phyloP scores from a whole-genome alignment of 78 protist species.

The Dictyostelium firmibasis region DNA sequence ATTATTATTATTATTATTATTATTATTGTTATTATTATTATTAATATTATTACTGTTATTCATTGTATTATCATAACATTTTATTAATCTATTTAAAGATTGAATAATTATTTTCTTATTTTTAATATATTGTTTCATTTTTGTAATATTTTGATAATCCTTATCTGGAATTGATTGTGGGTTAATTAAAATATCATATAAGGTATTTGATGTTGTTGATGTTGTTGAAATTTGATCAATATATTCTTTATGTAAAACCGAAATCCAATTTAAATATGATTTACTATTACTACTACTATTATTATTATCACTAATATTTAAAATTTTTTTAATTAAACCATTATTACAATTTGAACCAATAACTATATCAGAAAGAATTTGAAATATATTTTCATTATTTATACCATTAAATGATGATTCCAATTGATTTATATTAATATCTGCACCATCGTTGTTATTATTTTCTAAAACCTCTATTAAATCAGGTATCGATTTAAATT shows the following conservation, averaged over 20 bases:
- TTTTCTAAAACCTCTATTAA: neutral
- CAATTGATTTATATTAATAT: neutral
- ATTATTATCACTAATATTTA: neutral
- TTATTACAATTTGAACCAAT: slow-evolving; percentile 28
- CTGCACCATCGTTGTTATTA: neutral
- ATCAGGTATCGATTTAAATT: slow-evolving; percentile 42
- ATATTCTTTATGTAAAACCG: slow-evolving; percentile 23
- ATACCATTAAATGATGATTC: neutral
- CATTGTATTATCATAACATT: neutral
- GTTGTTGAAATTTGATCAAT: neutral
- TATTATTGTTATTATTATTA: neutral
- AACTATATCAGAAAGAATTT: slow-evolving; percentile 45
- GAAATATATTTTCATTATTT: neutral
- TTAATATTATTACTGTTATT: neutral
- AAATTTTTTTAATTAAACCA: slow-evolving; percentile 20
- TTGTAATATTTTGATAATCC: neutral
- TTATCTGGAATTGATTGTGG: neutral
- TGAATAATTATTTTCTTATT: neutral
- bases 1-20: neutral
- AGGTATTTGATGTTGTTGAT: neutral
- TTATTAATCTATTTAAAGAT: neutral
- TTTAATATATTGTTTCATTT: slow-evolving; percentile 8
- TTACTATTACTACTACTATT: neutral
- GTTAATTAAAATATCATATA: neutral
- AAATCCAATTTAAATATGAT: slow-evolving; percentile 36